Base-by-base conservation (phyloP, 495 filamentous ascomycete species). In the Lophiotrema nucula region DNA sequence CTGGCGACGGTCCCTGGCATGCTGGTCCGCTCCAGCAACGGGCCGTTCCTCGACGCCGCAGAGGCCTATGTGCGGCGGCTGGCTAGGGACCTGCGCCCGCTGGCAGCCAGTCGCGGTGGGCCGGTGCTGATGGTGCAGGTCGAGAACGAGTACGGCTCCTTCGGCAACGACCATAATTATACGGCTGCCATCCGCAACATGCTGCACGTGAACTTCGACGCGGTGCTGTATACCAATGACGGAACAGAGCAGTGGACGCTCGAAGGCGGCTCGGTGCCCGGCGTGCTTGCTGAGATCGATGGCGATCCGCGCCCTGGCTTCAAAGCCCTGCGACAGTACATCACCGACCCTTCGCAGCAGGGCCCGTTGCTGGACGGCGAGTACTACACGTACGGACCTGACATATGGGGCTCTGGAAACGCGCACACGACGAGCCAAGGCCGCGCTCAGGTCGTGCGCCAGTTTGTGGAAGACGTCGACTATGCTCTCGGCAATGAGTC, bases 61-160 rank as follows among this genome's bases (percentile, higher is more conserved):
- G 65, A 67, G 51, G 55, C 44, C 5, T 79, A 76, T 43, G 58
- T 79, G 3, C 35, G 56, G 6, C 54, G 66, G 23, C 68, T 78
- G 2, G 74, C 74, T 4, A 46, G 52, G 2, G 72, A 74, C 23
- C 38, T 78, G 16, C 3, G 37, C 24, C 46, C 62, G n/a, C 53
- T 75, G 24, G 70, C 72, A 45, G 58, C 73, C 19, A 73, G 67
- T 15, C 55, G 71, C 1, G 75, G 74, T 2, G 77, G 77, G 6
- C 76, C 76, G 4, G 67, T 79, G 16, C 37, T 79, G 16, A 75
- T 78, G 74, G 69, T 75, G 10, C 77, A 79, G 51, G 69, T 78
- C 16, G 77, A 79, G 53, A 79, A 79, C 47, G 77, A 79, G 49
- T 79, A 79, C 51, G 76, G 76, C 3, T 75, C 70, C 25, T 78